These are phyloP conservation scores for Colletotrichum lentis DNA, from an alignment of 2,329 filamentous ascomycete genomes.

Conservation along the genomic window DNA sequence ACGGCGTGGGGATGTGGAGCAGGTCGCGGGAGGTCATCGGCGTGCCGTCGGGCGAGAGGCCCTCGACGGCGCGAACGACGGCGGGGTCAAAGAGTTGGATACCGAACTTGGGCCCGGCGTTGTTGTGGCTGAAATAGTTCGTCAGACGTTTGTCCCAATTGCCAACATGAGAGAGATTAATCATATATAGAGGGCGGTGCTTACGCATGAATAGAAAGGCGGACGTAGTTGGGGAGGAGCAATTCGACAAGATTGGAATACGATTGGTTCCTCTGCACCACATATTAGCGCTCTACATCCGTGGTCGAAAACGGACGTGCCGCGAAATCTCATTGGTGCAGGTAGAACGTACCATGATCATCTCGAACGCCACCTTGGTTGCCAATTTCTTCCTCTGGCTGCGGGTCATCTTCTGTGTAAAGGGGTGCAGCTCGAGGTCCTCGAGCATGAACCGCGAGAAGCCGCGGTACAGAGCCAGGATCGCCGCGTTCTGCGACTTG, in stretches of 20 bases:
- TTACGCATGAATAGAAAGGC: slow-evolving; percentile 58
- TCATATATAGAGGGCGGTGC: not conserved
- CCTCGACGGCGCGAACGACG: slow-evolving; percentile 45
- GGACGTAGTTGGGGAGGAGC: slow-evolving; percentile 54
- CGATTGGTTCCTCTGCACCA: slow-evolving; percentile 52
- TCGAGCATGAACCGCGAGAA: slow-evolving; percentile 67
- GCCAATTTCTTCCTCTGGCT: slow-evolving; percentile 45
- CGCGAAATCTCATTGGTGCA: not conserved
- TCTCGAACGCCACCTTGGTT: slow-evolving; percentile 46
- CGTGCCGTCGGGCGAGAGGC: slow-evolving; percentile 42
- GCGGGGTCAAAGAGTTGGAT: slow-evolving; percentile 49
- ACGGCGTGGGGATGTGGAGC: slow-evolving; percentile 52
- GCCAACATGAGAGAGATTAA: not conserved
- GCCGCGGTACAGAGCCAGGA: slow-evolving; percentile 63
- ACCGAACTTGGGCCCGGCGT: slow-evolving; percentile 54
- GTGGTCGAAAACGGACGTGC: not conserved
- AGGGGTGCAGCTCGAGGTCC: slow-evolving; percentile 44
- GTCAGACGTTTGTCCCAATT: not conserved
- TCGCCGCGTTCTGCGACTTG: slow-evolving; percentile 44
- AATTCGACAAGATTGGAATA: slow-evolving; percentile 59
- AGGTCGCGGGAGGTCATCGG: slow-evolving; percentile 40
- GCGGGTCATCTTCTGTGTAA: slow-evolving; percentile 41
- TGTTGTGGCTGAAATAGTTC: slow-evolving; percentile 44
- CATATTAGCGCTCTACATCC: not conserved
- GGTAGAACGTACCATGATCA: slow-evolving; percentile 43